Percentiles rank a stretch among this genome's conserved stretches.
Conservation (phyloP, 2,329 filamentous ascomycete genomes). For the Penicillium sclerotiorum region DNA sequence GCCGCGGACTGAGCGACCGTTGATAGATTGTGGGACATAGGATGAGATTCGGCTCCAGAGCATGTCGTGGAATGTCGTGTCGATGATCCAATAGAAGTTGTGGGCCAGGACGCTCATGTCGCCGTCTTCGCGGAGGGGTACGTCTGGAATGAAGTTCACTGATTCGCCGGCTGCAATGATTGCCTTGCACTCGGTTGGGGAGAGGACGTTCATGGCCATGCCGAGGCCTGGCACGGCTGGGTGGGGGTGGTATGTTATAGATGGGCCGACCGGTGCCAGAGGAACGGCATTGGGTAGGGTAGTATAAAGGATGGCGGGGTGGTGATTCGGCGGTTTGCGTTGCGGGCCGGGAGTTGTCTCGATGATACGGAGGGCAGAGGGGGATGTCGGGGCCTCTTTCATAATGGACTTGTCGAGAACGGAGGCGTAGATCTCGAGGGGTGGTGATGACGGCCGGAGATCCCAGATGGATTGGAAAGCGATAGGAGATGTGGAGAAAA, state of each 20-base stretch:
- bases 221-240: constrained; percentile 65
- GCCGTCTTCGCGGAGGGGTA: constrained; percentile 66
- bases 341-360: constrained; percentile 63
- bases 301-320: constrained; percentile 67
- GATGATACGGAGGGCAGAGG: constrained; percentile 56
- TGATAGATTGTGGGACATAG: constrained; percentile 59
- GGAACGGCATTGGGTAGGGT: constrained; percentile 60
- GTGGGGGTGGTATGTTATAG: constrained; percentile 61
- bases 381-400: constrained; percentile 28
- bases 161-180: constrained; percentile 69
- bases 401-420: constrained; percentile 63
- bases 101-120: constrained; percentile 68
- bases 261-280: constrained; percentile 49
- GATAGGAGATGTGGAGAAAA: constrained; percentile 52
- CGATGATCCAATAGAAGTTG: constrained; percentile 74
- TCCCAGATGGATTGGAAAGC: constrained; percentile 65
- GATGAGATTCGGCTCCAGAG: constrained; percentile 64
- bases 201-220: constrained; percentile 63
- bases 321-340: constrained; percentile 69
- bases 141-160: constrained; percentile 68
- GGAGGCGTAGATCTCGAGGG: constrained; percentile 56
- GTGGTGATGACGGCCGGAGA: constrained; percentile 49
- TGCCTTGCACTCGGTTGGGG: constrained; percentile 62
- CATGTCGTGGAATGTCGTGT: constrained; percentile 63
- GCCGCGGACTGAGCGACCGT: constrained; percentile 61